Conservation (phyloP, 1,284 basidiomycete genomes). For the Irpex sp. region DNA sequence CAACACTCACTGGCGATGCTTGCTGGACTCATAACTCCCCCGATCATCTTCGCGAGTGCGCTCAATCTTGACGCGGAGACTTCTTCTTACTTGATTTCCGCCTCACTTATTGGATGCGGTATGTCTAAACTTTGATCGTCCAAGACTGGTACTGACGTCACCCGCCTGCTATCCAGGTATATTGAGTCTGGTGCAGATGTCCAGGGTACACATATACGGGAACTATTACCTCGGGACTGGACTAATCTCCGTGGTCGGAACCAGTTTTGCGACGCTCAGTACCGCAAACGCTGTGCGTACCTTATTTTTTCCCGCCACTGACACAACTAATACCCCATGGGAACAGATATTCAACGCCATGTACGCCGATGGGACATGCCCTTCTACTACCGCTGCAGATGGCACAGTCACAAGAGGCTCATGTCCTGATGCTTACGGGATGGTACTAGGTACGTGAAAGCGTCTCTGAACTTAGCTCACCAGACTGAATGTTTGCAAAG, state of each 20-base stretch:
- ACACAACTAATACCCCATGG: neutral
- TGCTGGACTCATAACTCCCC: conserved; percentile 56
- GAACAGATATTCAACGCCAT: conserved; percentile 57
- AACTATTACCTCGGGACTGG: conserved; percentile 74
- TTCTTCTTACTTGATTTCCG: conserved; percentile 78
- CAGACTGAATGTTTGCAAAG: conserved; percentile 27
- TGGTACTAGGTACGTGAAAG: conserved; percentile 50
- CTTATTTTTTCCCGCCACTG: neutral
- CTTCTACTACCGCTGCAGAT: conserved; percentile 49
- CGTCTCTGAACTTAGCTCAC: neutral
- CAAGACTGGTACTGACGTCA: neutral
- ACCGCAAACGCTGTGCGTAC: conserved; percentile 61
- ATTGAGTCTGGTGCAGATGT: conserved; percentile 73
- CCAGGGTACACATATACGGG: conserved; percentile 52
- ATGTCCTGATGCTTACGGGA: conserved; percentile 80
- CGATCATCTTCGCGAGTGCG: conserved; percentile 73
- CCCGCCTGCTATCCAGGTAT: conserved; percentile 42
- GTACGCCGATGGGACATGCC: conserved; percentile 77
- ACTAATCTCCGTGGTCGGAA: conserved; percentile 79
- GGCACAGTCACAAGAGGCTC: conserved; percentile 55
- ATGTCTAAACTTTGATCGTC: conserved; percentile 12
- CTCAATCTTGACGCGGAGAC: conserved; percentile 49
- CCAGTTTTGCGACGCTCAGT: conserved; percentile 76
- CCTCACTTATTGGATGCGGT: conserved; percentile 76
- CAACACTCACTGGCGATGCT: conserved; percentile 82